Percentiles rank a stretch among this genome's conserved stretches.
Evolutionary conservation across 768 basidiomycete species (phyloP).

Genomic region (Pleurotus giganteus): DNA sequence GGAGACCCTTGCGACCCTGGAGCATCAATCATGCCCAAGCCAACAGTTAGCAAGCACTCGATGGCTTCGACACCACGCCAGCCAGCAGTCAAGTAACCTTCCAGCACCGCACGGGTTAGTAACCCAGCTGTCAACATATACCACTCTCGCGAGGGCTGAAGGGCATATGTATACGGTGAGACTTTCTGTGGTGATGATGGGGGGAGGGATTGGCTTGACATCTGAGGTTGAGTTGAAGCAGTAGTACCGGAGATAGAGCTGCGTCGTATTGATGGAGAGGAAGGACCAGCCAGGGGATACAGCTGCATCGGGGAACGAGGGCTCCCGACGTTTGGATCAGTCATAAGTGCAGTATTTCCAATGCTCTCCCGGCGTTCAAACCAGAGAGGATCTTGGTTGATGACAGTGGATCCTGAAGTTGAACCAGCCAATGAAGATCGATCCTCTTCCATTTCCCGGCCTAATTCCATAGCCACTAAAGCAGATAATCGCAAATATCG

Average conservation of each 20-base stretch:
- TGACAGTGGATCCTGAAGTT: neutral
- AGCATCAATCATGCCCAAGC: conserved; percentile 45
- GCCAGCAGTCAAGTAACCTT: conserved; percentile 80
- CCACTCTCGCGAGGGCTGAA: conserved; percentile 76
- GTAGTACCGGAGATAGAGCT: neutral
- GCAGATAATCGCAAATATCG: conserved; percentile 78
- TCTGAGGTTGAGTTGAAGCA: conserved; percentile 15
- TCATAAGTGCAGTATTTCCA: neutral
- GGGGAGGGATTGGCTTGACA: neutral
- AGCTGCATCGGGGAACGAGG: neutral
- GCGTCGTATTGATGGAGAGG: neutral
- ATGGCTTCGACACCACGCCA: conserved; percentile 75
- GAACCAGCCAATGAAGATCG: conserved; percentile 4
- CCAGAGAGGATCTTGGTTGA: neutral
- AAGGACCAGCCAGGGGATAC: neutral
- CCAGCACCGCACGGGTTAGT: conserved; percentile 78
- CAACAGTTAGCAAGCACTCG: conserved; percentile 72
- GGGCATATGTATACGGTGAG: conserved; percentile 43
- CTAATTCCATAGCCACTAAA: conserved; percentile 74
- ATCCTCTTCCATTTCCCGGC: conserved; percentile 61
- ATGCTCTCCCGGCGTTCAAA: neutral
- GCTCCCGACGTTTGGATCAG: conserved; percentile 10
- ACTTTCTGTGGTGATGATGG: conserved; percentile 18
- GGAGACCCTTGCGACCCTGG: conserved; percentile 1
- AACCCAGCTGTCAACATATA: conserved; percentile 77